Evolutionary conservation across 2,329 filamentous ascomycete genomes (phyloP).

Genomic region (Fusarium sacchari): DNA sequence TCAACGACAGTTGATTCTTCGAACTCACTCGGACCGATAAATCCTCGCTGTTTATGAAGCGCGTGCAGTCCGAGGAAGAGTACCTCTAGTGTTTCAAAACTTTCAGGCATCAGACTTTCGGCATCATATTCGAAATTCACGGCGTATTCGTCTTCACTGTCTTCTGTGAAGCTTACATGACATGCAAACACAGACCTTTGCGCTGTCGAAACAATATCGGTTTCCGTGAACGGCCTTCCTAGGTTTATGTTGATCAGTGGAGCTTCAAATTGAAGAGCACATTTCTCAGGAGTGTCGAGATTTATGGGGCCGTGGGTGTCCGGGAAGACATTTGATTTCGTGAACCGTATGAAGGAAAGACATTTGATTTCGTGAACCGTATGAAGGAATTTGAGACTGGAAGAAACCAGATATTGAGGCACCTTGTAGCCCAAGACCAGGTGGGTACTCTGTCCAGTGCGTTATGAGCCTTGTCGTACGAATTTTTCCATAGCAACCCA

Average conservation of each 20-base stretch:
- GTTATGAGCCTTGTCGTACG: background rate
- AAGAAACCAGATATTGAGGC: background rate
- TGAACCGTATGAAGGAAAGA: background rate
- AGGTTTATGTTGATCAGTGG: background rate
- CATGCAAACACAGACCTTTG: background rate
- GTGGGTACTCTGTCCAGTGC: background rate
- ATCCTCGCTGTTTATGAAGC: background rate
- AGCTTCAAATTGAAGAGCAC: background rate
- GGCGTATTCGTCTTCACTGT: background rate
- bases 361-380: background rate
- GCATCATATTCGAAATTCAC: background rate
- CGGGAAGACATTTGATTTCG: background rate
- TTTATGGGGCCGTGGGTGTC: background rate
- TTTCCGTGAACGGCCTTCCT: background rate
- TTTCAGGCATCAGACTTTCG: background rate
- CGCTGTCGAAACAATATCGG: background rate
- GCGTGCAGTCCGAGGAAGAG: background rate
- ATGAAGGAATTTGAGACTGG: background rate
- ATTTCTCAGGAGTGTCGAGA: background rate
- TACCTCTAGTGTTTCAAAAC: background rate
- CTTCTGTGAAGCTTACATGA: background rate
- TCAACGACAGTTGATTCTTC: background rate
- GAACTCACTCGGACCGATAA: background rate
- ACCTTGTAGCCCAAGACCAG: slow-evolving; percentile 13
- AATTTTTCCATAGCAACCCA: slow-evolving; percentile 4